Percentiles rank a stretch among this genome's conserved stretches.
phyloP scores from a whole-genome alignment of 805 yeast genomes.

The Candida dajiaensis region DNA sequence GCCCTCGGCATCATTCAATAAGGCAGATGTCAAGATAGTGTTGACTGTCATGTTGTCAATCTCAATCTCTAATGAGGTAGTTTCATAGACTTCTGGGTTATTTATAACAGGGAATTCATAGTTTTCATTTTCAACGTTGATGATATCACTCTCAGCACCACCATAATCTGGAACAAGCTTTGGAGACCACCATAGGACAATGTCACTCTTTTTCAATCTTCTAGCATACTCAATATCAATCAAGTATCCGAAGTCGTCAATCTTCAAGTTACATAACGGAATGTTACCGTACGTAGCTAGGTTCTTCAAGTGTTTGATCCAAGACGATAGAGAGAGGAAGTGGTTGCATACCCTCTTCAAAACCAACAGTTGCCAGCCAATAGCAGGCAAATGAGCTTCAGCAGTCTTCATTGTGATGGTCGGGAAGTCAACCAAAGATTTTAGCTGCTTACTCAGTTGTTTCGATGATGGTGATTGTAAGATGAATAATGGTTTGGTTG shows the following conservation, averaged over 20 bases:
- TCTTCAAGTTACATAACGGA: conserved; percentile 79
- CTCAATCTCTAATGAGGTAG: conserved; percentile 72
- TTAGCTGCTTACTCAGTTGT: conserved; percentile 41
- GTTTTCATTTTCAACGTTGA: conserved; percentile 45
- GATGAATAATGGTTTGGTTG: conserved; percentile 57
- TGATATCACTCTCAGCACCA: conserved; percentile 62
- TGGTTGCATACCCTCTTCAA: conserved; percentile 63
- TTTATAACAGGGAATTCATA: conserved; percentile 67
- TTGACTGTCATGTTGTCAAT: conserved; percentile 78
- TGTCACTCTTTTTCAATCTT: conserved; percentile 52
- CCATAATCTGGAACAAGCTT: conserved; percentile 79
- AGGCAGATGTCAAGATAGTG: conserved; percentile 77
- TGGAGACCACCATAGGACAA: conserved; percentile 93
- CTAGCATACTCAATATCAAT: conserved; percentile 88
- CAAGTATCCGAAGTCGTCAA: conserved; percentile 70
- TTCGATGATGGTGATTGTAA: conserved; percentile 65
- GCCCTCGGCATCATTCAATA: conserved; percentile 86
- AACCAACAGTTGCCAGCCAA: conserved; percentile 75
- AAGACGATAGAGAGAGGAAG: conserved; percentile 63
- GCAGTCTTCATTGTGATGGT: conserved; percentile 52
- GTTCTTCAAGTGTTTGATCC: conserved; percentile 61
- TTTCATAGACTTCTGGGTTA: conserved; percentile 71
- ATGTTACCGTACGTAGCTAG: conserved; percentile 69
- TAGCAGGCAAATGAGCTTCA: conserved; percentile 58
- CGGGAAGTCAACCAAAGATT: conserved; percentile 51